Percentiles rank a stretch among this genome's conserved stretches.
Evolutionary conservation across 371 early-diverging fungal species (phyloP).

Genomic region (Apophysomyces elegans): DNA sequence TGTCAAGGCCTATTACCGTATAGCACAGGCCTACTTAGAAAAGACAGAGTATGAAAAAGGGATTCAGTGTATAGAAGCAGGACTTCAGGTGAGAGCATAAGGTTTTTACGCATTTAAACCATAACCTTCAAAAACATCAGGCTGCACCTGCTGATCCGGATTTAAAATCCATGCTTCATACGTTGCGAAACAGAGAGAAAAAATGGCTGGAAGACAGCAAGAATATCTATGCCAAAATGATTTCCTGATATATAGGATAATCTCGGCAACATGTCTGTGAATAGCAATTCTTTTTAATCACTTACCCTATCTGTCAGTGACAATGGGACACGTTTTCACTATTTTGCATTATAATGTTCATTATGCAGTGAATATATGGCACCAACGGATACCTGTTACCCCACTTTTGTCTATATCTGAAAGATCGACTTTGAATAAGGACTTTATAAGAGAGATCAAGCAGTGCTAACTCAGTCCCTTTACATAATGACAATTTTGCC

Average conservation of each 20-base stretch:
- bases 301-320: no score
- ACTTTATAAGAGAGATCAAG: no score
- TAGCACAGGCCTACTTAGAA: constrained; percentile 62
- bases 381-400: no score
- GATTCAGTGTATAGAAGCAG: constrained; percentile 44
- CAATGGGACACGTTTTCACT: no score
- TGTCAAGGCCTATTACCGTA: constrained; percentile 67
- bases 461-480: no score
- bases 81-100: constrained; percentile 40
- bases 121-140: constrained; percentile 10
- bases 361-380: no score
- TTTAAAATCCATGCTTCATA: constrained; percentile 12
- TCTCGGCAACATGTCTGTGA: background rate
- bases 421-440: no score
- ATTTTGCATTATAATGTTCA: no score
- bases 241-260: constrained; percentile 8
- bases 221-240: constrained; percentile 37
- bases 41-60: constrained; percentile 59
- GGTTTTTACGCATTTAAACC: background rate
- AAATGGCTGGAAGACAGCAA: constrained; percentile 20
- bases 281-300: background rate
- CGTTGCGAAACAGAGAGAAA: constrained; percentile 18
- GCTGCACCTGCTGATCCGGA: constrained; percentile 25
- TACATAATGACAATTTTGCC: no score
- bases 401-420: no score